Conservation (phyloP, 345 rosid species). For the Camelina sativa region DNA sequence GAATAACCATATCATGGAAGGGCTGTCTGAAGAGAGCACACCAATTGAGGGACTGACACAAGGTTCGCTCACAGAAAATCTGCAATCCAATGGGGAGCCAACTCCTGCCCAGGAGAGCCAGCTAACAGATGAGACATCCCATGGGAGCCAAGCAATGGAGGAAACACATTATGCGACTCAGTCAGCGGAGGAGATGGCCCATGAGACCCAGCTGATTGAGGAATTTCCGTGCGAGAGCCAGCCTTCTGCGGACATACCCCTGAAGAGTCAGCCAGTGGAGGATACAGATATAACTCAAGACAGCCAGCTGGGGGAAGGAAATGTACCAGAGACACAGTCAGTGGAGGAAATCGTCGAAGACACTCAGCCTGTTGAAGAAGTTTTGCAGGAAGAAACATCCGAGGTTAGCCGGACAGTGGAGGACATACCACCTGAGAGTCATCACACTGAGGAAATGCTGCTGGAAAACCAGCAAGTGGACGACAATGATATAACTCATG, state of each 20-base stretch:
- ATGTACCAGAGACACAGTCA: conserved; percentile 22
- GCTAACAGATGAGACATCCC: conserved; percentile 21
- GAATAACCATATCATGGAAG: conserved; percentile 12
- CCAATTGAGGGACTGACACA: conserved; percentile 34
- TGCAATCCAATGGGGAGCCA: conserved; percentile 16
- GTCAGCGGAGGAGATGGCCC: conserved; percentile 13
- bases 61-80: not conserved
- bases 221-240: not conserved
- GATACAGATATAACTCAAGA: conserved; percentile 24
- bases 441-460: conserved; percentile 11
- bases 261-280: conserved; percentile 17
- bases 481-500: not conserved
- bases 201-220: conserved; percentile 21
- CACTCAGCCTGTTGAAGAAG: conserved; percentile 23
- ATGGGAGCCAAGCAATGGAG: conserved; percentile 8
- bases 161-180: conserved; percentile 7
- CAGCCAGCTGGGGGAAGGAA: conserved; percentile 20
- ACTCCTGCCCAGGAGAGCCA: conserved; percentile 22
- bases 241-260: not conserved
- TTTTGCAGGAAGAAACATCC: conserved; percentile 6
- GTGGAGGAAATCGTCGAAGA: conserved; percentile 24
- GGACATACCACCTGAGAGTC: not conserved
- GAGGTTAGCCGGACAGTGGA: conserved; percentile 5
- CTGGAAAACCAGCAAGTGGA: conserved; percentile 26
- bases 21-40: conserved; percentile 9